These are phyloP conservation scores for Hygrophoropsis aurantiaca DNA, from an alignment of 768 basidiomycete species.

Conservation along the genomic window DNA sequence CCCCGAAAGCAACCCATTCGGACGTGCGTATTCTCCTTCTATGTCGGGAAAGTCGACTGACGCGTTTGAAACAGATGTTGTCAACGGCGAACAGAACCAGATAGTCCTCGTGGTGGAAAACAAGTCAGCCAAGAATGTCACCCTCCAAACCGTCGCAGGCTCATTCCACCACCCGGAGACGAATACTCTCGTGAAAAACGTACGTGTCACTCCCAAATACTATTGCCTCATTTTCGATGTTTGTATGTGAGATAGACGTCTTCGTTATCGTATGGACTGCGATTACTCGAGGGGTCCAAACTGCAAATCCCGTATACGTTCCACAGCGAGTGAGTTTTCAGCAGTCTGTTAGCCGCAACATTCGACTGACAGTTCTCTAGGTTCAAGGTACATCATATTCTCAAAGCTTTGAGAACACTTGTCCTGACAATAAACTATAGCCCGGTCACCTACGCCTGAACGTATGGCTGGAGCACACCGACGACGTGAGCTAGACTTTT, in stretches of 20 bases:
- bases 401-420: neutral
- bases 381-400: slow-evolving; percentile 51
- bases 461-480: slow-evolving; percentile 72
- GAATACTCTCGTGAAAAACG: slow-evolving; percentile 69
- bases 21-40: slow-evolving; percentile 51
- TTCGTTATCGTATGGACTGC: slow-evolving; percentile 48
- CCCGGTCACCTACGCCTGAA: slow-evolving; percentile 73
- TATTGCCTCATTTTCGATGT: slow-evolving; percentile 1
- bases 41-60: neutral
- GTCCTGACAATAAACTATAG: slow-evolving; percentile 35
- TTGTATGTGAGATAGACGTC: slow-evolving; percentile 48
- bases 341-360: slow-evolving; percentile 2
- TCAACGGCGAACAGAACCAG: slow-evolving; percentile 80
- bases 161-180: slow-evolving; percentile 68
- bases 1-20: slow-evolving; percentile 72
- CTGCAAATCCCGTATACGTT: slow-evolving; percentile 71
- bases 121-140: slow-evolving; percentile 70
- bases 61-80: slow-evolving; percentile 51
- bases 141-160: slow-evolving; percentile 62
- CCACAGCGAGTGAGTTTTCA: slow-evolving; percentile 71
- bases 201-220: slow-evolving; percentile 25
- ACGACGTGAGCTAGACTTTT: slow-evolving; percentile 46
- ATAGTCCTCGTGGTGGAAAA: slow-evolving; percentile 70
- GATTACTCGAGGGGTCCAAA: slow-evolving; percentile 55
- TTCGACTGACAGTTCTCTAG: slow-evolving; percentile 32